Evolutionary conservation across 1,139 yeast species (phyloP).

Genomic region (Yamadazyma oceani): DNA sequence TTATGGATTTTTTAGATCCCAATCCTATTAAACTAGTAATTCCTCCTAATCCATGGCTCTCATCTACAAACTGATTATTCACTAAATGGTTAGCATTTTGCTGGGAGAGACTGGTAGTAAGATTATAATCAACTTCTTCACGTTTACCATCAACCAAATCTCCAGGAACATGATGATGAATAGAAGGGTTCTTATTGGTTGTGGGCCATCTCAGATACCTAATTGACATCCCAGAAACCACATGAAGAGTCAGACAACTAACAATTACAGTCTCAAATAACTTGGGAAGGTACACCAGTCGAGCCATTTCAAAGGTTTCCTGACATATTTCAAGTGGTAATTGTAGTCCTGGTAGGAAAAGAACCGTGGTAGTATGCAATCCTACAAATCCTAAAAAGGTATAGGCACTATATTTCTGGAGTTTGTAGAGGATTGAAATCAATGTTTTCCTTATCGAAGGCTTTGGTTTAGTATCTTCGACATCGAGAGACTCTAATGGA

Average conservation of each 20-base stretch:
- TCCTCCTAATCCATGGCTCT: constrained; percentile 61
- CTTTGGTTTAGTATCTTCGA: constrained; percentile 2
- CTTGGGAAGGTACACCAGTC: constrained; percentile 57
- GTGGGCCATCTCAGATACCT: constrained; percentile 32
- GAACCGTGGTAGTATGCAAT: constrained; percentile 58
- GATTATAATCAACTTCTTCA: constrained; percentile 2
- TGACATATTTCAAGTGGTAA: constrained; percentile 48
- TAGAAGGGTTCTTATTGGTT: constrained; percentile 7
- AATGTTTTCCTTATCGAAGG: constrained; percentile 10
- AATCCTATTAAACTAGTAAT: constrained; percentile 52
- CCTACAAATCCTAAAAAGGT: constrained; percentile 58
- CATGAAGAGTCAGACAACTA: constrained; percentile 51
- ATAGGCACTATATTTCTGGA: constrained; percentile 65
- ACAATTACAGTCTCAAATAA: constrained; percentile 51
- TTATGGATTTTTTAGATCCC: constrained; percentile 49
- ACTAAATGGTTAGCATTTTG: constrained; percentile 10
- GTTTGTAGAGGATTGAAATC: constrained; percentile 14
- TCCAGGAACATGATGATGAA: no score
- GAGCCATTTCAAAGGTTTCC: constrained; percentile 58
- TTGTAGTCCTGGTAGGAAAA: constrained; percentile 50
- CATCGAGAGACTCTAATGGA: constrained; percentile 16
- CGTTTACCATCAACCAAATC: no score
- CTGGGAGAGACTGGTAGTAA: not conserved
- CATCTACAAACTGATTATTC: constrained; percentile 27
- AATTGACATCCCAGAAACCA: constrained; percentile 53